Conservation (phyloP, 108 stramenopile genomes). For the Skeletonema menzelii region DNA sequence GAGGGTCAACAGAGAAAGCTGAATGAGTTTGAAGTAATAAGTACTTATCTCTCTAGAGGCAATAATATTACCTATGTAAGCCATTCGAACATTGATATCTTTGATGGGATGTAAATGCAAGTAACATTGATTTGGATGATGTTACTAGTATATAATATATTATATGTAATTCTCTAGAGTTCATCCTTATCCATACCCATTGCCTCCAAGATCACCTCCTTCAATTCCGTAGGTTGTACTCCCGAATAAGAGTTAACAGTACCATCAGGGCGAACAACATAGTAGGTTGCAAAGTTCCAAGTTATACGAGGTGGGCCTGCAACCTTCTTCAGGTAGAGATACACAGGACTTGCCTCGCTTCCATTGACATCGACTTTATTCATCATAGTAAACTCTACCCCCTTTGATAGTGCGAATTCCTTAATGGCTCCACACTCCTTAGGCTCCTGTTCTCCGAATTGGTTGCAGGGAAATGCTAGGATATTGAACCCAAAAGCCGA, state of each 20-base stretch:
- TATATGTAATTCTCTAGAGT: not conserved
- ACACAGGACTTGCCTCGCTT: slow-evolving; percentile 57
- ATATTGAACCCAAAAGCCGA: slow-evolving; percentile 44
- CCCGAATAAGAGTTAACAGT: slow-evolving; percentile 52
- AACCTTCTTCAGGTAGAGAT: slow-evolving; percentile 70
- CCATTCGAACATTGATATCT: no score
- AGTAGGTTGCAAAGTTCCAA: slow-evolving; percentile 88
- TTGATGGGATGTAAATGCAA: no score
- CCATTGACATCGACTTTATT: slow-evolving; percentile 89
- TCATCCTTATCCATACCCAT: slow-evolving; percentile 32
- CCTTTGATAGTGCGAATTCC: slow-evolving; percentile 62
- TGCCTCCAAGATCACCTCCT: slow-evolving; percentile 26
- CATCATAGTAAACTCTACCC: slow-evolving; percentile 87
- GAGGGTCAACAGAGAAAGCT: no score
- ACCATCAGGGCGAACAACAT: slow-evolving; percentile 64
- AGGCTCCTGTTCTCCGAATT: slow-evolving; percentile 87
- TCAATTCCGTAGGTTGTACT: slow-evolving; percentile 68
- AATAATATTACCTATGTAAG: no score
- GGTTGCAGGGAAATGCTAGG: slow-evolving; percentile 87
- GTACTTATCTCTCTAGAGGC: no score
- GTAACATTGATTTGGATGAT: no score
- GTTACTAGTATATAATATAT: no score
- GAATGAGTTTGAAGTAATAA: no score
- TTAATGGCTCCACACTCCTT: slow-evolving; percentile 57
- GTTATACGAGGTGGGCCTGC: slow-evolving; percentile 55